Base-by-base conservation (phyloP, 441 rosid genomes). In the Populus hybrid region DNA sequence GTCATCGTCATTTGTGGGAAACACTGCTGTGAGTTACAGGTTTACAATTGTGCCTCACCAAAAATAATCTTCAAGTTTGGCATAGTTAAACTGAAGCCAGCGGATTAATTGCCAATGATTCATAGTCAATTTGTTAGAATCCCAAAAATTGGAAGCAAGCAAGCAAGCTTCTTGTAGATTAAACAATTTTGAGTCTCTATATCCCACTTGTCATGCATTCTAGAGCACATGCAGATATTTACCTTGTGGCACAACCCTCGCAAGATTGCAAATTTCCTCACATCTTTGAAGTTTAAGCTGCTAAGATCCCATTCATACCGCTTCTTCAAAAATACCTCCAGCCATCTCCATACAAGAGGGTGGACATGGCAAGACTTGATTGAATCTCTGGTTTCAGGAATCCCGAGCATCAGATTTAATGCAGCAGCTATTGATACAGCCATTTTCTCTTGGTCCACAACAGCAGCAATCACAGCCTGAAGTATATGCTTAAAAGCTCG, bases 191-290 rank as follows among this genome's bases (percentile, higher is more conserved):
- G 68, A 71, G 64, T 77, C 68, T 6, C n/a, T n/a, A 64, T 16
- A 78, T 65, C 20, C 20, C 69, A 65, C 31, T 53, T 24, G 31
- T 24, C 16, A 72, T 21, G 18, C 74, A 68, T 36, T 14, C 29
- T 26, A 67, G 35, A 29, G 35, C 42, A 67, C 11, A 56, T 38
- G 74, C 82, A 81, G 35, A 68, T 66, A 63, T 73, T 59, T 88
- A 90, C 93, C 88, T 88, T 90, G 82, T 88, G 89, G 86, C 91
- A 89, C 77, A 91, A 87, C 78, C 92, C 95, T 61, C 89, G 88
- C 67, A 90, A 89, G 80, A 90, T 82, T 10, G 90, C 89, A 72
- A 86, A 76, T 80, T 89, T 91, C 79, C 95, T 84, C 83, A 91
- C 81, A 69, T 84, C 88, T 72, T 76, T 84, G 81, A 88, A 90